Percentiles rank a stretch among this genome's conserved stretches.
phyloP scores from a whole-genome alignment of 2,329 filamentous ascomycete species.

The Teratosphaeriaceae sp. region DNA sequence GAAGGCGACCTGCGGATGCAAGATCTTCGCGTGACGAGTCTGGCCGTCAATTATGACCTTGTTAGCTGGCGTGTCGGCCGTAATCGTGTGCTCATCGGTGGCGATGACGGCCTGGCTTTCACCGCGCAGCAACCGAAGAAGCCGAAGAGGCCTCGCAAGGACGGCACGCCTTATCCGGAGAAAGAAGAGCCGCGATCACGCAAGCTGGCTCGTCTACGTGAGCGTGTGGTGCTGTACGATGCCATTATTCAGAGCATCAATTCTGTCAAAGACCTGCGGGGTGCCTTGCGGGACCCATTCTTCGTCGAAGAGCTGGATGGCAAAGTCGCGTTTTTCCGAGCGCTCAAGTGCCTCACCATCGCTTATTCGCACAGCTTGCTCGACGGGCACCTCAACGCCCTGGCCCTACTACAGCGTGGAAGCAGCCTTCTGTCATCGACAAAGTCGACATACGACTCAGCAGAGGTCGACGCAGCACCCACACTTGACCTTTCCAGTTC shows the following conservation, averaged over 20 bases:
- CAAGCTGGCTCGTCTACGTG: constrained; percentile 72
- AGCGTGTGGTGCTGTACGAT: constrained; percentile 85
- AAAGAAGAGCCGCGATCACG: constrained; percentile 65
- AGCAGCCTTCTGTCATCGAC: constrained; percentile 50
- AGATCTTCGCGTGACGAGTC: constrained; percentile 82
- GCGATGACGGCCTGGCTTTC: constrained; percentile 65
- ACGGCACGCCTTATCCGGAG: constrained; percentile 38
- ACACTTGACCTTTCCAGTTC: constrained; percentile 60
- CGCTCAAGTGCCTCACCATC: constrained; percentile 81
- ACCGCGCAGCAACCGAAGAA: constrained; percentile 48
- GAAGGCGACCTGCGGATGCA: constrained; percentile 85
- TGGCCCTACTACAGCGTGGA: constrained; percentile 76
- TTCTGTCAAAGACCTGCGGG: constrained; percentile 80
- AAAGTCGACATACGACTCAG: constrained; percentile 1
- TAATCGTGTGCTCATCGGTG: constrained; percentile 82
- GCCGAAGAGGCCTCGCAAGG: constrained; percentile 44
- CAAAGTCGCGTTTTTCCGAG: constrained; percentile 76
- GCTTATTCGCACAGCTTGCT: constrained; percentile 76
- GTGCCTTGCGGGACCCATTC: constrained; percentile 73
- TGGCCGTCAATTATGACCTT: constrained; percentile 88
- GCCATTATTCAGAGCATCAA: constrained; percentile 86
- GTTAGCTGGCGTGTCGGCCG: constrained; percentile 92
- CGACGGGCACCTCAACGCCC: constrained; percentile 65
- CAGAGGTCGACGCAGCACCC: constrained; percentile 40
- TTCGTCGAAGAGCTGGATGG: constrained; percentile 73